These are phyloP conservation scores for Rhododendron molle DNA, from an alignment of 148 eudicot genomes.

Conservation along the genomic window DNA sequence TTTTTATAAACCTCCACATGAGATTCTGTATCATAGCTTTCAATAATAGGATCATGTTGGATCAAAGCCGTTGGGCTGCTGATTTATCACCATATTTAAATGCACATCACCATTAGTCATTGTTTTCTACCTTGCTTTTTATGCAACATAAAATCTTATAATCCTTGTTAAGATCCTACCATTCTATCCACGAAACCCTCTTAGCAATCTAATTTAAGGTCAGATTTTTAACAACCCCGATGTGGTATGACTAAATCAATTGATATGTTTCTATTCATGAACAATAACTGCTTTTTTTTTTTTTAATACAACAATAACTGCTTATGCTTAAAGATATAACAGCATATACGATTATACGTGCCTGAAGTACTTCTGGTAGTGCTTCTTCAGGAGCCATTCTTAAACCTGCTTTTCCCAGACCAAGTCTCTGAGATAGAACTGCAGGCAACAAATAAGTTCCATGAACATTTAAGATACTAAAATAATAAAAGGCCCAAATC, in stretches of 20 bases:
- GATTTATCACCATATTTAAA: background rate
- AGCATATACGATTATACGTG: constrained; percentile 13
- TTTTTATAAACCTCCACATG: background rate
- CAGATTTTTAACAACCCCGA: background rate
- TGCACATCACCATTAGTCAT: background rate
- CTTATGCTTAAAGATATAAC: constrained; percentile 3
- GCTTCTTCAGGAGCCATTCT: constrained; percentile 99
- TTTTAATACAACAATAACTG: background rate
- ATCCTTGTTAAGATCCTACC: background rate
- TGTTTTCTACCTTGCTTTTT: background rate
- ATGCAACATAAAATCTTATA: background rate
- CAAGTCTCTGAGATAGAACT: constrained; percentile 96
- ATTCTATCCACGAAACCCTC: background rate
- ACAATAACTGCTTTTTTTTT: background rate
- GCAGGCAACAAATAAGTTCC: constrained; percentile 33
- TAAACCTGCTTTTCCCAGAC: constrained; percentile 92
- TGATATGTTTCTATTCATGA: background rate
- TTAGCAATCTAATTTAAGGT: background rate
- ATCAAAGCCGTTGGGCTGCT: background rate
- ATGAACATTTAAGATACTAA: constrained; percentile 21
- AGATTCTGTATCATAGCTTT: background rate
- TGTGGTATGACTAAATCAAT: background rate
- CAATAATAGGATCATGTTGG: background rate
- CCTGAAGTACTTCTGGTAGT: constrained; percentile 78
- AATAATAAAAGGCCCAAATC: background rate